Base-by-base conservation (phyloP, 1,139 yeast genomes). In the Suhomyces bribrorum region DNA sequence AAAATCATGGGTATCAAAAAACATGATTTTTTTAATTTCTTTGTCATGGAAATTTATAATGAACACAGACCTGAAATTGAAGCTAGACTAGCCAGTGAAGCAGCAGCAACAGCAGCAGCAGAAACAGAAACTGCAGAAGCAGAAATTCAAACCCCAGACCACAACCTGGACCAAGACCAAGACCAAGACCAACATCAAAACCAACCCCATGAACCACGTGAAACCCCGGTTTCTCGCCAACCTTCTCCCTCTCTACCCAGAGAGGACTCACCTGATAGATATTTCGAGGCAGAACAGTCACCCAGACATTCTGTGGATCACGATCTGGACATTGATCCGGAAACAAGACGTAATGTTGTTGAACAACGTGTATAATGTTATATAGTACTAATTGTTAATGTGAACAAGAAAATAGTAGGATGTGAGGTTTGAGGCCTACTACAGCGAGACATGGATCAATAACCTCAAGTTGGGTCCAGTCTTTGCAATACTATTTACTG, bases 1-100 rank as follows among this genome's bases (percentile, higher is more conserved):
- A 57, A 54, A 32, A 14, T 75, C 3, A 75, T 81, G 81, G 84
- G 85, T 1, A 67, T 81, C 29, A 48, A 67, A 2, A 66, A 55
- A 38, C 46, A 52, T 2, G 79, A 80, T 47, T 50, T 81, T 36
- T 72, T 68, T 50, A 66, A 78, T 54, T 75, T 79, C 66, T 78
- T 75, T 14, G 79, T 79, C 14, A 56, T 79, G 31, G 53, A 57
- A 26, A 53, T 66, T 24, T 76, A 73, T 45, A 56, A 52, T 25
- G 48, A 51, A 17, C 24, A 27, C 13, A 29, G 24, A 22, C 11
- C 14, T 4, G 17, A 9, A 9, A 9, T 28, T 5, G 34, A 16
- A 17, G 28, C 31, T 13, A 32, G 5, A 12, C 16, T 7, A n/a
- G 23, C 20, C 12, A 25, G 16, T 17, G 29, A 28, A 14, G 14